phyloP scores from a whole-genome alignment of 106 monocot species.

The Agapanthus africanus region DNA sequence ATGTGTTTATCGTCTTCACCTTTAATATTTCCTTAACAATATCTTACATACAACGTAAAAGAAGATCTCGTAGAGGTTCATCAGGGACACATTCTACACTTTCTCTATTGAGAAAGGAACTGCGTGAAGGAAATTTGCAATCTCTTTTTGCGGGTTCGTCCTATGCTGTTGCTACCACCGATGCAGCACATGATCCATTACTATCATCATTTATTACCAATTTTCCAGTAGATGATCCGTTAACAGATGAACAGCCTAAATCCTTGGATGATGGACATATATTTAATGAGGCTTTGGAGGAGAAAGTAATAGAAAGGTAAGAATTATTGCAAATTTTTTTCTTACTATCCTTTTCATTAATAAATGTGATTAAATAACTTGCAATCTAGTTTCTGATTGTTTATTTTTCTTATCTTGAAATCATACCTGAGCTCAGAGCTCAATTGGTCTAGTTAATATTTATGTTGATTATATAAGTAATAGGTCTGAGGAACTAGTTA shows the following conservation, averaged over 20 bases:
- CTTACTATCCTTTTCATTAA: background rate
- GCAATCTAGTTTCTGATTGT: too few species aligned
- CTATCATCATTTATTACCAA: constrained; percentile 76
- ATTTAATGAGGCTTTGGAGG: constrained; percentile 18
- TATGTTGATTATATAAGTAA: too few species aligned
- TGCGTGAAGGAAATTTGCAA: constrained; percentile 59
- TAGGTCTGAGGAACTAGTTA: too few species aligned
- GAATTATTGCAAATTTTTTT: too few species aligned
- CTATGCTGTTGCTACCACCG: constrained; percentile 23
- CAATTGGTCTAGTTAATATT: too few species aligned
- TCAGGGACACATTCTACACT: constrained; percentile 47
- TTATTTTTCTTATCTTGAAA: too few species aligned
- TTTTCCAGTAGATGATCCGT: constrained; percentile 30
- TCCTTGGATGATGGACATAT: constrained; percentile 25
- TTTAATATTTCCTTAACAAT: constrained; percentile 38
- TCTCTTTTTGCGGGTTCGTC: constrained; percentile 58
- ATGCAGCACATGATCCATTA: constrained; percentile 66
- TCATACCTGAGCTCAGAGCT: too few species aligned
- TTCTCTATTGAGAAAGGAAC: constrained; percentile 76
- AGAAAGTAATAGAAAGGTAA: constrained; percentile 55
- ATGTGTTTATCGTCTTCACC: too few species aligned
- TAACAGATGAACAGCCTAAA: constrained; percentile 34
- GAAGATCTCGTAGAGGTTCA: constrained; percentile 54
- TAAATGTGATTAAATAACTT: too few species aligned
- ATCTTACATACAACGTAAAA: constrained; percentile 56